Base-by-base conservation (phyloP, 176 grass and related monocot species). In the Rhynchospora pubera region DNA sequence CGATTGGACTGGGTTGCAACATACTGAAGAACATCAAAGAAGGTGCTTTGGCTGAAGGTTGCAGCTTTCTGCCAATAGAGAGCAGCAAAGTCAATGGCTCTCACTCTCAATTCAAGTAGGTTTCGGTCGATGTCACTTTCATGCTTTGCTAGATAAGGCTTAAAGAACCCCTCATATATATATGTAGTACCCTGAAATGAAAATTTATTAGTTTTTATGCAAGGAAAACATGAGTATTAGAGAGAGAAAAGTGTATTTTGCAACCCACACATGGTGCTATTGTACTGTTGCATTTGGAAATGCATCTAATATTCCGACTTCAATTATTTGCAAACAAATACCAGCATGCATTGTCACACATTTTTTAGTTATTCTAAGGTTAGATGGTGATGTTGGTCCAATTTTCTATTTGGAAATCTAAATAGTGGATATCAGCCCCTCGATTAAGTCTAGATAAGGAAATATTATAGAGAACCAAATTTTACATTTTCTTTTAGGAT, bases 111-210 rank as follows among this genome's bases (percentile, higher is more conserved):
- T 82, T 99, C 97, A 62, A 93, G 84, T 62, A 99, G 67, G 88
- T 90, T 99, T 21, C 91, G 90, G 73, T 99, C 97, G 0, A 99
- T 99, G 83, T 99, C 97, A 86, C 88, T 93, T 68, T 99, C 97
- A 88, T 99, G 97, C 70, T 93, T 91, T 45, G 93, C 87, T 71
- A 99, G 87, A 82, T 96, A 99, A 72, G 97, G 97, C 42, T 62
- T 90, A 77, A 99, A 99, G 83, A 99, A 99, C 44, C 91, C 94
- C 63, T 89, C 97, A 80, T 99, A 99, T 81, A 99, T 81, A 77
- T 99, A 99, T 52, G 87, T 81, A 75, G 97, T 95, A 75, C 97
- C 97, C 97, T 99, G 79, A 60, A 82, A 88, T 86, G 66, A 78
- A 88, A 69, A 62, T 55, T 57, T 59, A 76, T 34, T 5, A 34